phyloP scores from a whole-genome alignment of 768 basidiomycete species.

The Kwoniella botswanensis region DNA sequence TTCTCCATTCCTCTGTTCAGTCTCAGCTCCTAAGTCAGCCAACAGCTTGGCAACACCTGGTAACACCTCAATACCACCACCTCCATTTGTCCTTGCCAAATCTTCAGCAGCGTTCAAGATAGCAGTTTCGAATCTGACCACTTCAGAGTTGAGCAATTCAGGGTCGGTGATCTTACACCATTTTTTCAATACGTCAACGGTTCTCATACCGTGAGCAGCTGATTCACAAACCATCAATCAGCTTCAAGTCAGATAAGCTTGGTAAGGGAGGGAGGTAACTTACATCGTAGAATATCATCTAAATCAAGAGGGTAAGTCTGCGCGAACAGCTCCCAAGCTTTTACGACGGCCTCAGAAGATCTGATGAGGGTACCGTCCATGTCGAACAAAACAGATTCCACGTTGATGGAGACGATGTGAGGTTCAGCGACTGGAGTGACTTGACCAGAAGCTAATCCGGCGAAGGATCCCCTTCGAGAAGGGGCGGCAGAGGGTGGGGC shows the following conservation, averaged over 20 bases:
- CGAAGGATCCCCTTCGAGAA: constrained; percentile 45
- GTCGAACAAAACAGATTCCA: constrained; percentile 52
- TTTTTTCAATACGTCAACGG: constrained; percentile 76
- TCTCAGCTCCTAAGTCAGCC: constrained; percentile 46
- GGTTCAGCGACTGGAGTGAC: constrained; percentile 45
- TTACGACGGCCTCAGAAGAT: constrained; percentile 77
- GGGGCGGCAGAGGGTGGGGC: constrained; percentile 36
- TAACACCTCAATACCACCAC: constrained; percentile 62
- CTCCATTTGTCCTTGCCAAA: constrained; percentile 35
- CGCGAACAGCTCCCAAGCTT: constrained; percentile 75
- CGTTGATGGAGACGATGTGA: constrained; percentile 55
- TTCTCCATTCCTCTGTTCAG: constrained; percentile 56
- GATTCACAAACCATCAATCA: not conserved
- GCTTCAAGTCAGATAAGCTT: not conserved
- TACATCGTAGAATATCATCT: constrained; percentile 56
- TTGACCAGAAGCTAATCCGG: constrained; percentile 32
- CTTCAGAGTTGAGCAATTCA: constrained; percentile 61
- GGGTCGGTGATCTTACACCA: constrained; percentile 67
- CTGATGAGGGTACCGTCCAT: constrained; percentile 53
- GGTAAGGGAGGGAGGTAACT: constrained; percentile 8
- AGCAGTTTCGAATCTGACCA: constrained; percentile 71
- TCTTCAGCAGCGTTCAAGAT: constrained; percentile 61
- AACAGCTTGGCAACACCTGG: constrained; percentile 67
- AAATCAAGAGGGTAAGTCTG: constrained; percentile 63
- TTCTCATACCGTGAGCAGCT: constrained; percentile 75